Evolutionary conservation across 2,329 filamentous ascomycete species (phyloP), one percentile per base, ranked within the genome.

Genomic region (Talaromyces sp.): DNA sequence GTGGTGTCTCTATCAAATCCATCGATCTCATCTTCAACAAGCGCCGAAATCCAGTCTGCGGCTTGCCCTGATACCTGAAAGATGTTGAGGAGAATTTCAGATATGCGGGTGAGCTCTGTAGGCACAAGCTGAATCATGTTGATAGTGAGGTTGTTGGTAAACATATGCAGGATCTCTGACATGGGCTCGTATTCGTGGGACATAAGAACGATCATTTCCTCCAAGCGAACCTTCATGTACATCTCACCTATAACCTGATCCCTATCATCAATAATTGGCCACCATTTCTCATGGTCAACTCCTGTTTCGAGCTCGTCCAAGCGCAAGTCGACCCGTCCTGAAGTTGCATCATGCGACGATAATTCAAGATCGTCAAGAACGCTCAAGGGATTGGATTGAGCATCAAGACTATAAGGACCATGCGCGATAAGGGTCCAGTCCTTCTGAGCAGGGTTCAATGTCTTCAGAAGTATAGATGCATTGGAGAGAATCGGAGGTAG

Each of bases 21-120:
- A 72, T 98, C 95, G 65, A 99, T 98, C 76, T 99, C 95, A 73
- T 98, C 94, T 76, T 99, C 95, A 0, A 97, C 91, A 47, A 99
- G 82, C 2, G 92, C 89, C 83, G 92, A 95, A 24, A 99, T 84
- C 95, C 95, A 99, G 66, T 97, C 92, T 50, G 85, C 85, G 2
- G 91, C 90, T 43, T 87, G 87, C 0, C 92, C 92, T 2, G 93
- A 94, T 3, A 96, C 93, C 74, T 99, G 95, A 72, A 94, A 99
- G 61, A 99, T 96, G 74, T 98, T 96, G 68, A 98, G 81, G 43
- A 98, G 87, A 33, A 90, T 88, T 73, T 97, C 93, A 2, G 93
- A 91, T 9, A 98, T 77, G n/a, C 87, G 85, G 62, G 90, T 90
- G 39, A 97, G 82, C 72, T 92, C 90, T 2, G 88, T 86, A 0